Evolutionary conservation across 805 yeast species (phyloP), one percentile per base, ranked within the genome.

Genomic region (Lachancea cidri): DNA sequence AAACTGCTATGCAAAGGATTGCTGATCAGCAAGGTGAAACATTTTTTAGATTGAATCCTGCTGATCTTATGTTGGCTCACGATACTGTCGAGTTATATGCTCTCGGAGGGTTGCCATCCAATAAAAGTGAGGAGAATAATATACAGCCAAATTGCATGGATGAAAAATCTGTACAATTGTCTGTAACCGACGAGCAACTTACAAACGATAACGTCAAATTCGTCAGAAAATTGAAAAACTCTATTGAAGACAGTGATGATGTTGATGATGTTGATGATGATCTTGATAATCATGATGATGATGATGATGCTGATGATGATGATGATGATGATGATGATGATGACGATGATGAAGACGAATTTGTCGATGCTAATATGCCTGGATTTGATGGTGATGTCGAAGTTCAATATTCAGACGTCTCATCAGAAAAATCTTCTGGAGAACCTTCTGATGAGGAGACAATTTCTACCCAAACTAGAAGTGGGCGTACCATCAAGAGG

Each of bases 1-100:
- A 67, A 15, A 80, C 76, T 45, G 74, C 80, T 0, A 48, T 66
- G 35, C 75, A 73, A 39, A 77, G 72, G 42, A 66, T 80, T 7
- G 67, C 59, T 16, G 50, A 57, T 4, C 47, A 44, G 30, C 40
- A 35, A 18, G 17, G 15, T 9, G 14, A n/a, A 3, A 17, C 29
- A 4, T 17, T 35, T 15, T 30, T 22, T 20, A 9, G 30, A 3
- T 3, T 17, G n/a, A 29, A 31, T n/a, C 17, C 14, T 14, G 20
- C 7, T 4, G 8, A 20, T 9, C 15, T 39, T 17, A 30, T 4
- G 9, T 15, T 35, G 15, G 19, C 35, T 6, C 17, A 29, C 24
- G 17, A 22, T n/a, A 14, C 24, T 17, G 15, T 33, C 18, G 33
- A 14, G 11, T 11, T n/a, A 4, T 14, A 15, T 19, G 18, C 24